Evolutionary conservation across 257 asterid genomes (phyloP), one percentile per base, ranked within the genome.

Genomic region (Avicennia marina): DNA sequence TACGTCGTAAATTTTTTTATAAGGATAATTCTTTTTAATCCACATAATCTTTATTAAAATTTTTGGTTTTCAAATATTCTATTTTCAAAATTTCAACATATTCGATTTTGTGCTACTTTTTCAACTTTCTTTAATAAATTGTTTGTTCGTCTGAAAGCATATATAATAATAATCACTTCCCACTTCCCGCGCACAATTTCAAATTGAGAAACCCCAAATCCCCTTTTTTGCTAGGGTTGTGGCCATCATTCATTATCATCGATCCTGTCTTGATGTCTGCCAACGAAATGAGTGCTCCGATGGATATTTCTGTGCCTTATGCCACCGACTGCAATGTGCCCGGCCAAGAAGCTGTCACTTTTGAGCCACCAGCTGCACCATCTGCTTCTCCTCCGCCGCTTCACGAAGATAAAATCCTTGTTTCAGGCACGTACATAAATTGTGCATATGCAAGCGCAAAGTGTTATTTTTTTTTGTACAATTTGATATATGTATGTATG

Each of bases 281-380:
- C 31, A 43, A 68, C 47, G 79, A 73, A 64, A 81, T 68, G 87
- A 86, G 94, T 60, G 79, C 74, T 58, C 97, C 98, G 2, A 93
- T 89, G 97, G 98, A 93, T 41, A 76, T 86, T 50, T 75, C 90
- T 34, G 56, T 63, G 60, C 72, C 74, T 24, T 69, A 72, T 48
- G 45, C 83, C 19, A 6, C 75, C 20, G 74, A 69, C 17, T 75
- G 69, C 74, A 53, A 31, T 67, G 60, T 54, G 15, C 65, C 62
- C n/a, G 75, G 71, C 24, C 85, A 67, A 52, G 77, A 75, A 50
- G 71, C 76, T 53, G 55, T 43, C 66, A 72, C 64, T 65, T 65
- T 58, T 32, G 79, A 85, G 67, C 81, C 75, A 56, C 71, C 73
- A 38, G 74, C 72, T 53, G 63, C 31, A 41, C 61, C 46, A 12